phyloP scores from a whole-genome alignment of 2,329 filamentous ascomycete genomes.

The Thelonectria olida region DNA sequence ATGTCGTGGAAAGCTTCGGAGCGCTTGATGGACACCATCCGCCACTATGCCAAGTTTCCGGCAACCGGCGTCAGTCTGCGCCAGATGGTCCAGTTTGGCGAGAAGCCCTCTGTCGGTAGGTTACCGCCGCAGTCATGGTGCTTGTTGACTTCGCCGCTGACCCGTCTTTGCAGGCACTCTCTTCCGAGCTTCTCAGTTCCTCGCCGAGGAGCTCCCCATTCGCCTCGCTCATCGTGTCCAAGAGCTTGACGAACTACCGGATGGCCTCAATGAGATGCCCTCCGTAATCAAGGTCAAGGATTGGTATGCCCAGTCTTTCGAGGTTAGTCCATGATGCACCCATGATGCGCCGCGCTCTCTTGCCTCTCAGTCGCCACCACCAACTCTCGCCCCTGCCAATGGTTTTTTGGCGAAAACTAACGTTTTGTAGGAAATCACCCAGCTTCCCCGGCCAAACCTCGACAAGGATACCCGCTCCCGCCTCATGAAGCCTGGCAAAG shows the following conservation, averaged over 20 bases:
- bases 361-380: background rate
- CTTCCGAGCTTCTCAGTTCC: slow-evolving; percentile 97
- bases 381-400: background rate
- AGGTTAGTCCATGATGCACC: slow-evolving; percentile 65
- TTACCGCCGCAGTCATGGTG: slow-evolving; percentile 91
- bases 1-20: slow-evolving; percentile 97
- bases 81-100: slow-evolving; percentile 99
- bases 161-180: slow-evolving; percentile 74
- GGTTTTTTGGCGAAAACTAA: slow-evolving; percentile 17
- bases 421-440: slow-evolving; percentile 82
- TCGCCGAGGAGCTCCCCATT: slow-evolving; percentile 97
- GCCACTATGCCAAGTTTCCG: slow-evolving; percentile 95
- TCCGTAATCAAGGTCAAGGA: slow-evolving; percentile 95
- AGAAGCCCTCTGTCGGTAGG: slow-evolving; percentile 88
- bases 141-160: slow-evolving; percentile 72
- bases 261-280: slow-evolving; percentile 97
- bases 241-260: slow-evolving; percentile 89
- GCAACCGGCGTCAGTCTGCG: slow-evolving; percentile 95
- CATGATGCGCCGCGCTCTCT: slow-evolving; percentile 7
- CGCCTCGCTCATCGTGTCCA: slow-evolving; percentile 95
- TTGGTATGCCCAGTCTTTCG: slow-evolving; percentile 99
- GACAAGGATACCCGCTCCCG: slow-evolving; percentile 79
- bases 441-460: slow-evolving; percentile 80
- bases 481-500: slow-evolving; percentile 74
- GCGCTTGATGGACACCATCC: slow-evolving; percentile 94